phyloP scores from a whole-genome alignment of 805 yeast genomes.

The Pichia scutulata region DNA sequence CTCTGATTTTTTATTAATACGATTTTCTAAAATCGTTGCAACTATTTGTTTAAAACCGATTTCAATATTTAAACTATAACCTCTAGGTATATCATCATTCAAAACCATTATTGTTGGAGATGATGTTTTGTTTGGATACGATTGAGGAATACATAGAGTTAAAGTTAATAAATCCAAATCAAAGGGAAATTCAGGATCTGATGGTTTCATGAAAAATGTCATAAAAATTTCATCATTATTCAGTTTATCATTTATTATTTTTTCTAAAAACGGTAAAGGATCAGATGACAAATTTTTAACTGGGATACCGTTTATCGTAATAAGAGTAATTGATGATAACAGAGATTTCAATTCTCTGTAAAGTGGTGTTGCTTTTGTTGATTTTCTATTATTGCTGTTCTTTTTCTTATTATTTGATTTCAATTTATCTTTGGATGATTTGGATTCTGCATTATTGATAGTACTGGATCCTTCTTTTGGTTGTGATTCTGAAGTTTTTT shows the following conservation, averaged over 20 bases:
- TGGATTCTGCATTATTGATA: neutral
- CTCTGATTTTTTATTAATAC: conserved; percentile 14
- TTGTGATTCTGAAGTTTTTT: neutral
- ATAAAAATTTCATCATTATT: conserved; percentile 29
- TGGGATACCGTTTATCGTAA: conserved; percentile 28
- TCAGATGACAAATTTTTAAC: conserved; percentile 14
- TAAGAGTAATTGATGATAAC: conserved; percentile 4
- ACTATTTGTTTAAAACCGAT: conserved; percentile 48
- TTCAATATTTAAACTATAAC: conserved; percentile 61
- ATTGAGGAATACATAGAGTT: conserved; percentile 45
- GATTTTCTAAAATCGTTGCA: conserved; percentile 29
- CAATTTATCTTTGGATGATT: neutral
- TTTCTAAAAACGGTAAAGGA: conserved; percentile 14
- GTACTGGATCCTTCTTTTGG: neutral
- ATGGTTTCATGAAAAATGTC: conserved; percentile 42
- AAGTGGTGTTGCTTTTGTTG: conserved; percentile 11
- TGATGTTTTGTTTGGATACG: conserved; percentile 40
- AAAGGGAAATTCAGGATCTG: conserved; percentile 70
- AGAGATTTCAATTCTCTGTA: conserved; percentile 20
- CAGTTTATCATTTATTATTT: conserved; percentile 10
- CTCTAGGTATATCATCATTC: conserved; percentile 64
- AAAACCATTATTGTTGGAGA: conserved; percentile 48
- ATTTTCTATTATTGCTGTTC: neutral
- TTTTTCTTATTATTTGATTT: neutral
- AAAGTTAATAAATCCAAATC: conserved; percentile 48